phyloP scores from a whole-genome alignment of 768 basidiomycete genomes.

The Leccinum pellstonianum region DNA sequence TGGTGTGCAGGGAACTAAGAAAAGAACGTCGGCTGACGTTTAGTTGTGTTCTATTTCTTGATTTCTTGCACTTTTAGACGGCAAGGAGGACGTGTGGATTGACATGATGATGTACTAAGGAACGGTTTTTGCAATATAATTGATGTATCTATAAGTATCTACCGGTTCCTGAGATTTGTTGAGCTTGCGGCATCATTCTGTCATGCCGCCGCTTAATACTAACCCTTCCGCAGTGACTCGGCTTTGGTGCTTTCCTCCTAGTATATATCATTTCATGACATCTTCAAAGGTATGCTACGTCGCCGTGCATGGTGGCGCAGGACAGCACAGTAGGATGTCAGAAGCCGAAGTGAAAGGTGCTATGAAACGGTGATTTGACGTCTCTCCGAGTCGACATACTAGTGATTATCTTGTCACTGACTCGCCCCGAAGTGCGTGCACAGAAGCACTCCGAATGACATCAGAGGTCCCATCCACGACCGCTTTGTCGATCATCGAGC shows the following conservation, averaged over 20 bases:
- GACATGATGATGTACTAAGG: constrained; percentile 1
- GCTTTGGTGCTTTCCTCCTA: not conserved
- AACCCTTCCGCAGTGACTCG: too few relatives aligned
- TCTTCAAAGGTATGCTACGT: constrained; percentile 38
- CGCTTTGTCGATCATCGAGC: constrained; percentile 49
- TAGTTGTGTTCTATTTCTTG: constrained; percentile 16
- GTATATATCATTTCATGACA: constrained; percentile 6
- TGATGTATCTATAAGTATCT: constrained; percentile 29
- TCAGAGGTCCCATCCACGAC: constrained; percentile 16
- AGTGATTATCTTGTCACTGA: constrained; percentile 1
- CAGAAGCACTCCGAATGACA: constrained; percentile 35
- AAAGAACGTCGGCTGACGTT: not conserved
- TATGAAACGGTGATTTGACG: constrained; percentile 51
- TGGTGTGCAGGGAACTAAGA: not conserved
- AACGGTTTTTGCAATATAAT: constrained; percentile 15
- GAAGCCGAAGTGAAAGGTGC: constrained; percentile 56
- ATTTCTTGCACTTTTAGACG: constrained; percentile 8
- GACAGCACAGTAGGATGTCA: constrained; percentile 48
- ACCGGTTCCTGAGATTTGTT: not conserved
- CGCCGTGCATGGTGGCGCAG: constrained; percentile 79
- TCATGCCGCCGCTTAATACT: too few relatives aligned
- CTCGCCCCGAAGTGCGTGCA: constrained; percentile 48
- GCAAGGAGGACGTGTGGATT: not conserved
- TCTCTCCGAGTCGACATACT: not conserved
- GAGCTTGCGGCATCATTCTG: too few relatives aligned